Percentiles rank a stretch among this genome's conserved stretches.
These are phyloP conservation scores for Syncephalastrum racemosum DNA, from an alignment of 371 early-diverging fungal genomes.

Conservation along the genomic window DNA sequence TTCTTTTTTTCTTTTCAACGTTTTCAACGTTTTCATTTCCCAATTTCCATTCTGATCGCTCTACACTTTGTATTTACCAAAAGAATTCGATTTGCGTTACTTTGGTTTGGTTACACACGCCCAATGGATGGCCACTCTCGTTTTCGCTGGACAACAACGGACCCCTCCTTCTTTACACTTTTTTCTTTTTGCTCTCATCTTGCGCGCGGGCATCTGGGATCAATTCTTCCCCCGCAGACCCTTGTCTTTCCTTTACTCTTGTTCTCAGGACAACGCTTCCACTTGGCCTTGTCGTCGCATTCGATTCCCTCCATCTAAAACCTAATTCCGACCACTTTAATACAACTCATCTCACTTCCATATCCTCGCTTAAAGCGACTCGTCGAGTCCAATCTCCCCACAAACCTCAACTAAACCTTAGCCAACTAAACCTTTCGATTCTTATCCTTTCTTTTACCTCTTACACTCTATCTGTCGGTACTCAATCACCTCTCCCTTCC, in stretches of 20 bases:
- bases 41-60: constrained; percentile 3
- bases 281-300: no score
- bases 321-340: no score
- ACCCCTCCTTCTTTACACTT: constrained; percentile 4
- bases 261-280: not conserved
- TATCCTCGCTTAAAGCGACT: no score
- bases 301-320: no score
- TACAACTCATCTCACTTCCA: no score
- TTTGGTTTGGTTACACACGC: not conserved
- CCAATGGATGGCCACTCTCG: no score
- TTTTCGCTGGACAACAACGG: not conserved
- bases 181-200: constrained; percentile 10
- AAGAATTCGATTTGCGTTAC: constrained; percentile 2
- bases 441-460: not conserved
- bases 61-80: constrained; percentile 3
- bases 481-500: constrained; percentile 4
- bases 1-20: not conserved
- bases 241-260: constrained; percentile 3
- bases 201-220: constrained; percentile 12
- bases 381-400: no score
- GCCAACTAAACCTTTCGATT: no score
- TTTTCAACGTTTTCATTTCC: constrained; percentile 7
- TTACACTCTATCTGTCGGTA: not conserved
- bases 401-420: no score
- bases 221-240: constrained; percentile 3